Percentiles rank a stretch among this genome's conserved stretches.
phyloP scores from a whole-genome alignment of 2,329 filamentous ascomycete species.

The Verticillium longisporum region DNA sequence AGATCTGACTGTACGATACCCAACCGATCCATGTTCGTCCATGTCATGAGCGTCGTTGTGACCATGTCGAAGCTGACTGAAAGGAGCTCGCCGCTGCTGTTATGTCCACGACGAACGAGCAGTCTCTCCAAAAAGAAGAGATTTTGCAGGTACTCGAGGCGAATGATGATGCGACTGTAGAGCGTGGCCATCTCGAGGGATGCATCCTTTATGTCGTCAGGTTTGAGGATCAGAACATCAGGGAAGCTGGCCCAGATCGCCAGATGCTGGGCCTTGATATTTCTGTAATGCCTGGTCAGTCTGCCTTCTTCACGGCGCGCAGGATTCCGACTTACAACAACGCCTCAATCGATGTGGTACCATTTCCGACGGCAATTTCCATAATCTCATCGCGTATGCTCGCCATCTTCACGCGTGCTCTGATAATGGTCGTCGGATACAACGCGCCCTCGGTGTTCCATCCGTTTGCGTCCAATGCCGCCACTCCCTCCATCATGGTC shows the following conservation, averaged over 20 bases:
- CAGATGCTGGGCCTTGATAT: slow-evolving; percentile 27
- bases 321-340: slow-evolving; percentile 14
- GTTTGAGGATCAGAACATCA: slow-evolving; percentile 27
- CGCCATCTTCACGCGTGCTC: slow-evolving; percentile 40
- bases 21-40: slow-evolving; percentile 42
- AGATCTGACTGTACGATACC: slow-evolving; percentile 32
- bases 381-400: slow-evolving; percentile 51
- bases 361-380: slow-evolving; percentile 43
- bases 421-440: slow-evolving; percentile 33
- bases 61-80: slow-evolving; percentile 41
- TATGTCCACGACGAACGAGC: slow-evolving; percentile 35
- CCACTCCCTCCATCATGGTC: slow-evolving; percentile 28
- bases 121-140: slow-evolving; percentile 53
- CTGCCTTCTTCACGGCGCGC: background rate
- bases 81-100: slow-evolving; percentile 31
- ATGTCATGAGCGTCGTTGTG: slow-evolving; percentile 35
- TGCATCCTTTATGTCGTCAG: slow-evolving; percentile 27
- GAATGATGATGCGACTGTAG: slow-evolving; percentile 38
- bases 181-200: slow-evolving; percentile 21
- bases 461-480: slow-evolving; percentile 37
- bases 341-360: slow-evolving; percentile 26
- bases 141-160: slow-evolving; percentile 47
- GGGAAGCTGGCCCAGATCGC: slow-evolving; percentile 26
- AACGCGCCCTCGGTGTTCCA: slow-evolving; percentile 42
- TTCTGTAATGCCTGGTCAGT: slow-evolving; percentile 13